Conservation (phyloP, 116 monocot species). For the Thalassia testudinum region DNA sequence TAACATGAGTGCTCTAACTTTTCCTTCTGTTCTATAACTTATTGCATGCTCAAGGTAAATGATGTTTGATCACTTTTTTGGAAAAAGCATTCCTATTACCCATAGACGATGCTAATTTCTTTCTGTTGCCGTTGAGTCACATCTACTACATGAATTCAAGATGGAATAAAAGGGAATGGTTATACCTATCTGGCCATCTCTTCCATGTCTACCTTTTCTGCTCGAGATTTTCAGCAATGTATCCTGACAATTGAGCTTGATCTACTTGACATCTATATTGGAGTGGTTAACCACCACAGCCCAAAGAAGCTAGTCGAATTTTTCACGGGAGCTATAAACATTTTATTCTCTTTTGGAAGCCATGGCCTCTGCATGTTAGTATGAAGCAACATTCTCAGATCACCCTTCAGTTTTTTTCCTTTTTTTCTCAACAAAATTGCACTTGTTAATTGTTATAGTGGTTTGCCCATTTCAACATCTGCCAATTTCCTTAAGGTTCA, state of each 20-base stretch:
- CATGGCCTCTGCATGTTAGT: background rate
- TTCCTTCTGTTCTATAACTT: conserved; percentile 6
- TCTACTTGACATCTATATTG: background rate
- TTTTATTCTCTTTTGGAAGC: background rate
- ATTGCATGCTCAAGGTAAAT: conserved; percentile 12
- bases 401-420: no score
- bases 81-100: background rate
- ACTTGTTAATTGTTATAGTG: background rate
- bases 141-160: conserved; percentile 12
- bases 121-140: background rate
- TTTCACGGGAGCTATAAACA: background rate
- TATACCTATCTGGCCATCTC: conserved; percentile 9
- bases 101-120: background rate
- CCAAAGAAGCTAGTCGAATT: background rate
- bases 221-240: background rate
- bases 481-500: no score
- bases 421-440: background rate
- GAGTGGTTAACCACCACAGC: background rate
- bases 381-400: no score
- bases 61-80: background rate
- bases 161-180: conserved; percentile 15
- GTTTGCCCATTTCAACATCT: background rate
- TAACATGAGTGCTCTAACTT: conserved; percentile 10
- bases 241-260: background rate
- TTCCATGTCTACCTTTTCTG: conserved; percentile 3